Evolutionary conservation across 2,329 filamentous ascomycete genomes (phyloP), one percentile per base, ranked within the genome.

Genomic region (Ceratocystis eucalypticola): DNA sequence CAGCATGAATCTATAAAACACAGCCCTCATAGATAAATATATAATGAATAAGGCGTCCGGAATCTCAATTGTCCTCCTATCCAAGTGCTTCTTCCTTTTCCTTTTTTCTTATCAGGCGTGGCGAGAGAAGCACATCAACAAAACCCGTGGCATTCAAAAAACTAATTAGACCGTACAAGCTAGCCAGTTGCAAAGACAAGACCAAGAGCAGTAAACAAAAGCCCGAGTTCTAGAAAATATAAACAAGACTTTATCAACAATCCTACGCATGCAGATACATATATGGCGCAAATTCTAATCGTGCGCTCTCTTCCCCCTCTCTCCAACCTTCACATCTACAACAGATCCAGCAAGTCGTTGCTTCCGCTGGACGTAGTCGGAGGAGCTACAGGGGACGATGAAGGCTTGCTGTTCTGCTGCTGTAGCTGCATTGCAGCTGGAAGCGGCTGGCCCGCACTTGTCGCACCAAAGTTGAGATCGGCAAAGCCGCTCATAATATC

Each of bases 401-500:
- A 67, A 33, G 67, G 64, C 5, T 71, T 72, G 44, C 37, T 41
- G 15, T 76, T 74, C 3, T 72, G 71, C 63, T 75, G 73, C 62
- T 77, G 75, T 69, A 85, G 73, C 72, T 88, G 82, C 74, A 84
- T 82, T 10, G 80, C 78, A 3, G 87, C 79, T 17, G 88, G 86
- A 41, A 88, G 81, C 20, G 88, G 84, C 70, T 86, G 83, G 69
- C 79, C 83, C 17, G 72, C 71, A 28, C 66, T 65, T 4, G 78
- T 77, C 50, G 83, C 84, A 61, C 85, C 83, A 73, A 99, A 79
- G 76, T 90, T 86, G 77, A 99, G 80, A 3, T 85, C 85, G 33
- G 86, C 89, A 73, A 99, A 95, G 0, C 92, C 92, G 73, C 91
- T 91, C 80, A 96, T 88, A 72, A 99, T 78, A 75, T 97, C 92